phyloP scores from a whole-genome alignment of 257 asterid species.

The Agastache rugosa region DNA sequence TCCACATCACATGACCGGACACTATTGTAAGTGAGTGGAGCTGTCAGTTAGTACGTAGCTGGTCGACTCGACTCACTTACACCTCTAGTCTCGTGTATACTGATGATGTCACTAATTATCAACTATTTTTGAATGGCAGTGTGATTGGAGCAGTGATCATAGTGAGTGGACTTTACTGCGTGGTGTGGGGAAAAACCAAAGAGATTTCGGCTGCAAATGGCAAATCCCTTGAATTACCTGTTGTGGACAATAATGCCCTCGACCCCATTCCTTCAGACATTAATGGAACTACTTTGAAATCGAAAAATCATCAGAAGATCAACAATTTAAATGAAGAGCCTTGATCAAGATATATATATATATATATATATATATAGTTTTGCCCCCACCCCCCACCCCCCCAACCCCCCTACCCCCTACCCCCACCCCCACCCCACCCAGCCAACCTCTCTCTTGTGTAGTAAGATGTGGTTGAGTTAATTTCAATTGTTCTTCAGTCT shows the following conservation, averaged over 20 bases:
- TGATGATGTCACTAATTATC: not conserved
- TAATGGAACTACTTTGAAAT: constrained; percentile 18
- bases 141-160: constrained; percentile 77
- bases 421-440: not conserved
- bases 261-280: constrained; percentile 28
- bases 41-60: no score
- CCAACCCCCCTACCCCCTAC: not conserved
- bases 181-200: constrained; percentile 92
- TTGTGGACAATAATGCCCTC: constrained; percentile 34
- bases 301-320: constrained; percentile 12
- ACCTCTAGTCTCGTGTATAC: no score
- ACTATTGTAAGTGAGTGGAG: no score
- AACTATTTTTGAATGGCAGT: constrained; percentile 43
- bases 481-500: not conserved
- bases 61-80: no score
- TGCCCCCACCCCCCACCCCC: not conserved
- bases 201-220: constrained; percentile 46
- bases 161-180: constrained; percentile 77
- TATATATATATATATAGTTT: no score
- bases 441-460: not conserved
- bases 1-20: no score
- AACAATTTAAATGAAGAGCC: constrained; percentile 27
- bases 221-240: constrained; percentile 50
- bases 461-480: not conserved
- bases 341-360: not conserved